Conservation (phyloP, 805 yeast genomes). For the Yarrowia bubula region DNA sequence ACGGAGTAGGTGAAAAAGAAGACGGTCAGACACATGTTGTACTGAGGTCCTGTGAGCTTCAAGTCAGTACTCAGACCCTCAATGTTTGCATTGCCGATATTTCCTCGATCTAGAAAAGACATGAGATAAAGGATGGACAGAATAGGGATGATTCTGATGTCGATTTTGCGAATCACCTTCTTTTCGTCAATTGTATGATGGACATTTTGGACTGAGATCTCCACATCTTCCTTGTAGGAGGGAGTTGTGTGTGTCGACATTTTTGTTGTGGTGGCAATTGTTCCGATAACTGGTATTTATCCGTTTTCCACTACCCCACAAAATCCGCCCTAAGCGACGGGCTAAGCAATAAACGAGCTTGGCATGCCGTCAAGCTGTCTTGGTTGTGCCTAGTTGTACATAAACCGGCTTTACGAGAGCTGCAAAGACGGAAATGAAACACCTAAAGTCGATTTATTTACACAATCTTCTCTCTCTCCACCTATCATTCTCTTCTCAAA, state of each 20-base stretch:
- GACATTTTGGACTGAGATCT: not conserved
- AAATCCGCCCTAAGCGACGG: too few relatives aligned
- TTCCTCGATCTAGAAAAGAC: slow-evolving; percentile 52
- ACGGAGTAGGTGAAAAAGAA: slow-evolving; percentile 51
- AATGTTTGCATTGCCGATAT: slow-evolving; percentile 54
- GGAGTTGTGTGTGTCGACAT: not conserved
- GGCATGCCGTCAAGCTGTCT: too few relatives aligned
- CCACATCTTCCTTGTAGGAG: not conserved
- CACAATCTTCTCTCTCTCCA: too few relatives aligned
- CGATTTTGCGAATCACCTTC: slow-evolving; percentile 42
- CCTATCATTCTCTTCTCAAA: too few relatives aligned
- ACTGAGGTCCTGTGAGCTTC: slow-evolving; percentile 44
- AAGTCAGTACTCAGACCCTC: slow-evolving; percentile 51
- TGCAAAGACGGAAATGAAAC: too few relatives aligned
- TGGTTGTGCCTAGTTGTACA: too few relatives aligned
- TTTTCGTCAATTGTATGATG: not conserved
- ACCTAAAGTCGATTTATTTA: too few relatives aligned
- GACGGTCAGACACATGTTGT: slow-evolving; percentile 47
- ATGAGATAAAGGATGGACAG: slow-evolving; percentile 48
- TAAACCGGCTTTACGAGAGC: too few relatives aligned
- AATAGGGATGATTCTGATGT: slow-evolving; percentile 47
- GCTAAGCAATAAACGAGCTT: slow-evolving; percentile 1
- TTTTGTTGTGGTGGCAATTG: not conserved
- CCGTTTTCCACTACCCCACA: not conserved
- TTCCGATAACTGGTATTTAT: too few relatives aligned